Evolutionary conservation across 2,329 filamentous ascomycete species (phyloP), one percentile per base, ranked within the genome.

Genomic region (Cryphonectria nitschkei): DNA sequence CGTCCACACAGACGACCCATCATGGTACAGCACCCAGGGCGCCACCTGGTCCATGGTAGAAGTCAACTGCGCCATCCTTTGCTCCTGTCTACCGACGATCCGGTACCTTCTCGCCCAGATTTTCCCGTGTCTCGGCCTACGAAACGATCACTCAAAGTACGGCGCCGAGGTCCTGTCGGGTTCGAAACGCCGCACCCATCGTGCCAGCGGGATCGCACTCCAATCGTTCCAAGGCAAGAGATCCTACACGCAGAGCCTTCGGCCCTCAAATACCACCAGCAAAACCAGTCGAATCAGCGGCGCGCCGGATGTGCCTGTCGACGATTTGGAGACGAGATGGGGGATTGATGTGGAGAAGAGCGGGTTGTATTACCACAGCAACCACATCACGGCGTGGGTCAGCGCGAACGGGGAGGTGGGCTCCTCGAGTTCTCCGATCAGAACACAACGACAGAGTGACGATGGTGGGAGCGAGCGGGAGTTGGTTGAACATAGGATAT

Each of bases 21-120:
- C 80, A 5, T 82, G 76, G 73, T 76, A 80, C 62, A 77, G 80
- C 67, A 74, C 76, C 9, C 65, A 70, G n/a, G 78, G 77, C 5
- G 77, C 77, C 19, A 76, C 79, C 74, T 83, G 81, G 79, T 80
- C 80, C 29, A 77, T 82, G 64, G 77, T 81, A 68, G 82, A 83
- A 72, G 79, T 82, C 72, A 80, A 80, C 63, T 77, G 79, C 65
- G 81, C 80, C 68, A 77, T 82, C 72, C 75, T 82, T 16, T 82
- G 81, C 71, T 77, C 80, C 62, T 82, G 80, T 69, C 78, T 83
- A 6, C 81, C 81, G 0, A 81, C 81, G 22, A 74, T 83, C 0
- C 78, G 80, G 2, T 79, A 79, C 19, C 67, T 80, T 7, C 64
- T 80, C 34, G 71, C 68, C n/a, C 50, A 43, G 14, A 32, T 69